Evolutionary conservation across 2,329 filamentous ascomycete genomes (phyloP).

Genomic region (Cladophialophora exuberans): DNA sequence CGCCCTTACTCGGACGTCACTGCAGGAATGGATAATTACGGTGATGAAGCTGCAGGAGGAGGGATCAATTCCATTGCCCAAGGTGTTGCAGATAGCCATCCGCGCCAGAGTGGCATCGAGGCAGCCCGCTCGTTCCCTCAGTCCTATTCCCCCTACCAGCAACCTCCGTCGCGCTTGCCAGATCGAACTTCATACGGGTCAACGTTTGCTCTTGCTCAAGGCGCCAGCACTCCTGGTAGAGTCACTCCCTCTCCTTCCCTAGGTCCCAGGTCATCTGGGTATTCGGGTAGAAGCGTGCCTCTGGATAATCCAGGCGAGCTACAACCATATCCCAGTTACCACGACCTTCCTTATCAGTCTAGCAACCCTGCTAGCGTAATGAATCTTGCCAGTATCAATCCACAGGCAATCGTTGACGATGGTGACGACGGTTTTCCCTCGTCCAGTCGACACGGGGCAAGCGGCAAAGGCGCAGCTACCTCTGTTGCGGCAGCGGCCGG

Average conservation of each 20-base stretch:
- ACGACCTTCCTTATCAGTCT: conserved; percentile 68
- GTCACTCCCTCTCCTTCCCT: conserved; percentile 37
- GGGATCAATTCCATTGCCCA: conserved; percentile 15
- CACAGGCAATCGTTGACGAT: conserved; percentile 81
- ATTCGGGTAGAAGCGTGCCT: conserved; percentile 56
- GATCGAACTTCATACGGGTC: conserved; percentile 29
- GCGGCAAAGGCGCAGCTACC: conserved; percentile 43
- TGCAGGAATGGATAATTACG: conserved; percentile 27
- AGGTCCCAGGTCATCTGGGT: conserved; percentile 30
- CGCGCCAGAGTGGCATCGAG: conserved; percentile 21
- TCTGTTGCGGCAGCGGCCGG: conserved; percentile 49
- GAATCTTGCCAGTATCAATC: conserved; percentile 54
- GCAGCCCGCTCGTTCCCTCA: conserved; percentile 20
- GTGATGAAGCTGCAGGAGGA: conserved; percentile 16
- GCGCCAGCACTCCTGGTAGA: conserved; percentile 32
- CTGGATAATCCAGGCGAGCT: conserved; percentile 43
- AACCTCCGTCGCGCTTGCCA: conserved; percentile 21
- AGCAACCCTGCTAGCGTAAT: conserved; percentile 59
- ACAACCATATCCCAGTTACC: conserved; percentile 44
- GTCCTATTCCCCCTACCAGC: conserved; percentile 24
- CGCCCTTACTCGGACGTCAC: conserved; percentile 19
- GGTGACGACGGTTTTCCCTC: conserved; percentile 81
- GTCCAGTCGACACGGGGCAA: conserved; percentile 54
- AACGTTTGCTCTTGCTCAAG: conserved; percentile 30
- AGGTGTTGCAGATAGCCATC: conserved; percentile 19